Evolutionary conservation across 2,329 filamentous ascomycete genomes (phyloP), one percentile per base, ranked within the genome.

Genomic region (Talaromyces funiculosus): DNA sequence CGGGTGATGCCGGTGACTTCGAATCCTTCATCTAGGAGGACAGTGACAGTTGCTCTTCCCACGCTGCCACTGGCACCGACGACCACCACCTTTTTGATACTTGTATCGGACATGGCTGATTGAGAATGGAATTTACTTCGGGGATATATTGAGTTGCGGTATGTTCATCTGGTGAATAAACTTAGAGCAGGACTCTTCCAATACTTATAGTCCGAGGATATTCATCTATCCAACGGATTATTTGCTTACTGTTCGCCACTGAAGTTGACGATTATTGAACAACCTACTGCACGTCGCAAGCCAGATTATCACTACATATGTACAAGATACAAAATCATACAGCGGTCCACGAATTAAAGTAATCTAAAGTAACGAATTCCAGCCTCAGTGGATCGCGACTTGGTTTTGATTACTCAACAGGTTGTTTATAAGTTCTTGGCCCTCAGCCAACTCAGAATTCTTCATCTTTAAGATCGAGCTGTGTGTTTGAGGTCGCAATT

Each of bases 1-100:
- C 54, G 54, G 16, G 54, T 45, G 26, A 57, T n/a, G 22, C 54
- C 54, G 18, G 54, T 45, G 54, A 57, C 54, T 35, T 57, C 38
- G 3, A 57, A 57, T 12, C 40, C 29, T 10, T 43, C 54, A 2
- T 35, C 40, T 9, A 57, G 54, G 18, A 57, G 18, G 18, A 24
- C 54, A 18, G 35, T 10, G 38, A 57, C 26, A 10, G 40, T 22
- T 7, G 22, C 10, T 14, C 2, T 43, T 20, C 54, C 40, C 1
- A 45, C 54, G 18, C 40, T 33, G 26, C 54, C 54, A 35, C 40
- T 57, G 35, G 54, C 54, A 7, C 38, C 40, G 38, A 57, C 54
- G 18, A 56, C 53, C 9, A 38, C 38, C n/a, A 56, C 53, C 4
- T 43, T 45, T n/a, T 45, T 45, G 20, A 57, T 45, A 57, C 7